These are phyloP conservation scores for Penicillium aurantiogriseum DNA, from an alignment of 2,329 filamentous ascomycete genomes.

Conservation along the genomic window DNA sequence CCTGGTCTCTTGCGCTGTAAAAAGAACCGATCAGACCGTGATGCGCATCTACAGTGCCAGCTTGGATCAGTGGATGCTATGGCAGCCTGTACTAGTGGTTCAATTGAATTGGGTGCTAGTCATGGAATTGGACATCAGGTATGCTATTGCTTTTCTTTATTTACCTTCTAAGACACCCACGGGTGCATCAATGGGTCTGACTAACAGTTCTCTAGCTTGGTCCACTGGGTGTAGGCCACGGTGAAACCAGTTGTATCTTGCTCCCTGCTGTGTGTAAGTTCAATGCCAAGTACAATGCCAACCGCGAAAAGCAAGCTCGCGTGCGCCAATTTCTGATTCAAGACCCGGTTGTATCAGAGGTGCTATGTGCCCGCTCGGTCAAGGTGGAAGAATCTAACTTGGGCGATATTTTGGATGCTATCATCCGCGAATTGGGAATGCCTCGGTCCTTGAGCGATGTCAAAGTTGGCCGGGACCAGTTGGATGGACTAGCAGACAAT, in stretches of 20 bases:
- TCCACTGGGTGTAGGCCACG: conserved; percentile 58
- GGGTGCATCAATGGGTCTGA: neutral
- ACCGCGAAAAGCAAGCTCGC: conserved; percentile 44
- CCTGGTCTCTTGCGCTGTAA: conserved; percentile 46
- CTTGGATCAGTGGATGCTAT: conserved; percentile 56
- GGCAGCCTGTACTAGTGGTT: conserved; percentile 43
- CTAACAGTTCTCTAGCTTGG: conserved; percentile 38
- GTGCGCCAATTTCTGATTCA: conserved; percentile 44
- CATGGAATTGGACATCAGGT: conserved; percentile 56
- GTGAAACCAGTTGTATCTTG: conserved; percentile 59
- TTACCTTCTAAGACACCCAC: neutral
- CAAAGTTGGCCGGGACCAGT: conserved; percentile 49
- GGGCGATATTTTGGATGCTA: conserved; percentile 52
- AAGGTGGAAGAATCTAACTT: conserved; percentile 41
- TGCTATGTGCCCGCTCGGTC: conserved; percentile 35
- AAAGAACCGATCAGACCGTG: conserved; percentile 36
- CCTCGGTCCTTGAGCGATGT: conserved; percentile 55
- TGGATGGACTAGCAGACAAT: conserved; percentile 47
- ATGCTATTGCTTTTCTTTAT: conserved; percentile 14
- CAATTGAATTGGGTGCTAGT: conserved; percentile 49
- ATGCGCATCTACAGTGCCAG: conserved; percentile 50
- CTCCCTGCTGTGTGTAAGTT: conserved; percentile 57
- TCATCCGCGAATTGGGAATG: conserved; percentile 55
- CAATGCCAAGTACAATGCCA: conserved; percentile 49
- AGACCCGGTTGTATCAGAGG: conserved; percentile 35